Evolutionary conservation across 2,329 filamentous ascomycete species (phyloP).

Genomic region (Colletotrichum tropicale): DNA sequence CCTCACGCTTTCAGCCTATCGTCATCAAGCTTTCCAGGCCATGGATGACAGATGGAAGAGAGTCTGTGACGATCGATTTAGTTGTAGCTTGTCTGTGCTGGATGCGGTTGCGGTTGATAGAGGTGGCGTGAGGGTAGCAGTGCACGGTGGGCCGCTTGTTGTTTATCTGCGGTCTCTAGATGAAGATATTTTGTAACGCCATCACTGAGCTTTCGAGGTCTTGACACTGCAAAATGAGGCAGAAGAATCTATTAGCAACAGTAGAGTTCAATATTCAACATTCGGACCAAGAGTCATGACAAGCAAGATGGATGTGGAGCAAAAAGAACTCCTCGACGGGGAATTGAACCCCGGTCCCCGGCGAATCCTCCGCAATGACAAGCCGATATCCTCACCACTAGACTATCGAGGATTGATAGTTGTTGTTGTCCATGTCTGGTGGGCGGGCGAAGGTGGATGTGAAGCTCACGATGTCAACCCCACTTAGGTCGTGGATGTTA

Average conservation of each 20-base stretch:
- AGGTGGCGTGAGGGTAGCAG: no score
- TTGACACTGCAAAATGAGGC: no score
- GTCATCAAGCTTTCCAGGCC: rapidly evolving
- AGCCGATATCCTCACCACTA: neutral
- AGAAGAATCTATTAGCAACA: no score
- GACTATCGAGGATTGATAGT: neutral
- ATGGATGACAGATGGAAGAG: neutral
- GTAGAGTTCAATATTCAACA: no score
- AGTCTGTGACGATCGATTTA: neutral
- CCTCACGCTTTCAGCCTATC: rapidly evolving
- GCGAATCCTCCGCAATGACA: neutral
- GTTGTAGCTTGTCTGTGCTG: no score
- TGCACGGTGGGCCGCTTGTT: no score
- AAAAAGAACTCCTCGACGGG: neutral
- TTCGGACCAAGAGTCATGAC: no score
- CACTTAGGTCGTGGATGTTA: neutral
- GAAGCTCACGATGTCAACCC: neutral
- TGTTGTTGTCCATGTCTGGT: neutral
- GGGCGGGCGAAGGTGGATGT: rapidly evolving
- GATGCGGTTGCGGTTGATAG: no score
- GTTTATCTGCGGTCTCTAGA: no score
- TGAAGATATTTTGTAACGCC: no score
- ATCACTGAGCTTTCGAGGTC: no score
- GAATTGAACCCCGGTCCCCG: neutral
- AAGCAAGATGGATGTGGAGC: neutral